Base-by-base conservation (phyloP, 1,284 basidiomycete genomes). In the Naganishia sp. region DNA sequence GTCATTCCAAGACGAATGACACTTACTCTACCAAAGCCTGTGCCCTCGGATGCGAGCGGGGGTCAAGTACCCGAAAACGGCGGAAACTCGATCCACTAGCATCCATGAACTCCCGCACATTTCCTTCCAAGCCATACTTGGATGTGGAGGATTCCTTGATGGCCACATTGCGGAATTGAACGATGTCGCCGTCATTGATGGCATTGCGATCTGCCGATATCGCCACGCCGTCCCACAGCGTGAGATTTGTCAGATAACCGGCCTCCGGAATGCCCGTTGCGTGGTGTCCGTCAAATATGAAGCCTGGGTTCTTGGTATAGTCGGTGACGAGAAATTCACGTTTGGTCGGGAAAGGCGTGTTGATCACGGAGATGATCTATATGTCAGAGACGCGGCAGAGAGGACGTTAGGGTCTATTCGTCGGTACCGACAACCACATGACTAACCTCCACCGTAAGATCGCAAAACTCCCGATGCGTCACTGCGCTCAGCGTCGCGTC, bases 161-260 rank as follows among this genome's bases (percentile, higher is more conserved):
- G 17, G 47, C 47, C 2, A 61, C 57, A 13, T 61, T 61, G 32
- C 31, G 57, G 28, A 61, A 61, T 10, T 49, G 39, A 9, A 61
- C 57, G 25, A 61, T 61, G 17, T 61, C 57, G n/a, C 57, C 57
- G 23, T 50, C 46, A 39, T 51, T 61, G 47, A 61, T 61, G 11
- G 42, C 47, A n/a, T 61, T 41, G 47, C 47, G 57, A 25, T 61
- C 57, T 32, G 57, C 57, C 21, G 57, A 61, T 6, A 49, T 39
- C 21, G 57, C 57, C 21, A 61, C 57, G 5, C 47, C 47, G 25
- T 61, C 57, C 57, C 57, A 61, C 21, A 61, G 18, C 18, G 57
- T 61, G 9, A 61, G 47, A 23, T 50, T 46, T 21, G 57, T 61
- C 10, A 61, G 4, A 18, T 51, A 61, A 23, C 57, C 57, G 35